Percentiles rank a stretch among this genome's conserved stretches.
Evolutionary conservation across 2,329 filamentous ascomycete species (phyloP).

Genomic region (Hirsutella rhossiliensis): DNA sequence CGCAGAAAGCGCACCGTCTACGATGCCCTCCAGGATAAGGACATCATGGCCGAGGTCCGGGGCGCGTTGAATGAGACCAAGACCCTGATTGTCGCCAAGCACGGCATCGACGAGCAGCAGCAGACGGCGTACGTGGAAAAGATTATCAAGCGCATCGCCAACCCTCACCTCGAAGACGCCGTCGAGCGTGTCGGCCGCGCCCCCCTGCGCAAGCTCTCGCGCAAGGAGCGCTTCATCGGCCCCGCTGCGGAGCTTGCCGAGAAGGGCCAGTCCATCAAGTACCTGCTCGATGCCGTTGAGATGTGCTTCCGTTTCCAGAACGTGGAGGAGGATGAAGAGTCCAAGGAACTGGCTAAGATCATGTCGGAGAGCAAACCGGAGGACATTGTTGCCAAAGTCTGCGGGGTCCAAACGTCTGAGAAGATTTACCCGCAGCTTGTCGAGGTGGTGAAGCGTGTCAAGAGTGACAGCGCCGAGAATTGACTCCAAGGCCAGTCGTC

Average conservation of each 20-base stretch:
- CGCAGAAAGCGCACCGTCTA: constrained; percentile 78
- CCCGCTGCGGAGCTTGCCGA: constrained; percentile 85
- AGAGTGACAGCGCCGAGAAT: constrained; percentile 43
- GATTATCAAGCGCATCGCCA: constrained; percentile 87
- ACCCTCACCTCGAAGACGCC: constrained; percentile 82
- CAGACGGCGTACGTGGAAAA: constrained; percentile 82
- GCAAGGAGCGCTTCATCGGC: constrained; percentile 92
- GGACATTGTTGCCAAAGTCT: constrained; percentile 68
- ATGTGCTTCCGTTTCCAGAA: constrained; percentile 94
- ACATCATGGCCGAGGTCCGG: constrained; percentile 69
- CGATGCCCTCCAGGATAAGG: constrained; percentile 71
- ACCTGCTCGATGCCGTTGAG: constrained; percentile 73
- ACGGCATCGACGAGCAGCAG: constrained; percentile 61
- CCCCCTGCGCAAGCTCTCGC: constrained; percentile 82
- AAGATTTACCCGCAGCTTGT: constrained; percentile 68
- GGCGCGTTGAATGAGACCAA: constrained; percentile 78
- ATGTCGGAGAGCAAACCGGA: constrained; percentile 63
- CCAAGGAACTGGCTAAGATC: constrained; percentile 70
- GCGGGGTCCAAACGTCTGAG: constrained; percentile 64
- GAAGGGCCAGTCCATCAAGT: constrained; percentile 57
- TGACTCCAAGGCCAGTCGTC: constrained; percentile 17
- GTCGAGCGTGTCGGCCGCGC: constrained; percentile 94
- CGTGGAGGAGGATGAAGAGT: constrained; percentile 85
- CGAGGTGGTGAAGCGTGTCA: constrained; percentile 71
- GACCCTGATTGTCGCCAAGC: constrained; percentile 74